These are phyloP conservation scores for Alternaria ventricosa DNA, from an alignment of 2,329 filamentous ascomycete species.

Conservation along the genomic window DNA sequence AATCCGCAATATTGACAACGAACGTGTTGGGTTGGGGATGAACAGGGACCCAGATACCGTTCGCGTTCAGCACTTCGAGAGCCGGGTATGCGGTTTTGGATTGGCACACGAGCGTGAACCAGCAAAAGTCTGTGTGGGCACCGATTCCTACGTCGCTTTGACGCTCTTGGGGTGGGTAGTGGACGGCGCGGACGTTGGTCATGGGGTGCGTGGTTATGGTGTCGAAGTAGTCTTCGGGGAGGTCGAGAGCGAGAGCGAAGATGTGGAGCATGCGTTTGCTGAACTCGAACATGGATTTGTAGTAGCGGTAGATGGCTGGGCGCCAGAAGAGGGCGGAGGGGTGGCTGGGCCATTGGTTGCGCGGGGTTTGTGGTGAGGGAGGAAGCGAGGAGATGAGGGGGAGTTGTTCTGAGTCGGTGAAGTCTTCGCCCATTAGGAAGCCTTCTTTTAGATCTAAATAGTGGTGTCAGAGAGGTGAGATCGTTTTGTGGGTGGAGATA, in stretches of 20 bases:
- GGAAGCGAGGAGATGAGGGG: conserved; percentile 21
- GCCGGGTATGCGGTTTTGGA: conserved; percentile 31
- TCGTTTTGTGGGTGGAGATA: background rate
- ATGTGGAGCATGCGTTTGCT: conserved; percentile 43
- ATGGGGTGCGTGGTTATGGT: conserved; percentile 49
- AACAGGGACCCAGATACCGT: conserved; percentile 51
- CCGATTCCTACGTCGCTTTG: conserved; percentile 48
- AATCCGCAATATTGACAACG: conserved; percentile 53
- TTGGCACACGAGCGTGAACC: conserved; percentile 51
- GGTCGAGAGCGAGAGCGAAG: conserved; percentile 50
- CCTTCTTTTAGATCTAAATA: conserved; percentile 43
- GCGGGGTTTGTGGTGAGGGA: conserved; percentile 20
- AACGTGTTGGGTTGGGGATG: conserved; percentile 45
- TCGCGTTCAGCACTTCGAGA: conserved; percentile 53
- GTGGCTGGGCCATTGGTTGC: conserved; percentile 43
- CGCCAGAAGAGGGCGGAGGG: conserved; percentile 38
- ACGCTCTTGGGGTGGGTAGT: conserved; percentile 49
- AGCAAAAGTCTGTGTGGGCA: conserved; percentile 53
- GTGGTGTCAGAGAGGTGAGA: background rate
- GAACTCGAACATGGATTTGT: conserved; percentile 39
- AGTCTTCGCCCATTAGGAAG: conserved; percentile 46
- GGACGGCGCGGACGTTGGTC: conserved; percentile 51
- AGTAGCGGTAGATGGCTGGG: conserved; percentile 40
- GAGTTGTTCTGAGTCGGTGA: conserved; percentile 41
- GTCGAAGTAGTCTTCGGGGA: conserved; percentile 51